Evolutionary conservation across 2,329 filamentous ascomycete species (phyloP).

Genomic region (Neocatenulostroma microsporum): DNA sequence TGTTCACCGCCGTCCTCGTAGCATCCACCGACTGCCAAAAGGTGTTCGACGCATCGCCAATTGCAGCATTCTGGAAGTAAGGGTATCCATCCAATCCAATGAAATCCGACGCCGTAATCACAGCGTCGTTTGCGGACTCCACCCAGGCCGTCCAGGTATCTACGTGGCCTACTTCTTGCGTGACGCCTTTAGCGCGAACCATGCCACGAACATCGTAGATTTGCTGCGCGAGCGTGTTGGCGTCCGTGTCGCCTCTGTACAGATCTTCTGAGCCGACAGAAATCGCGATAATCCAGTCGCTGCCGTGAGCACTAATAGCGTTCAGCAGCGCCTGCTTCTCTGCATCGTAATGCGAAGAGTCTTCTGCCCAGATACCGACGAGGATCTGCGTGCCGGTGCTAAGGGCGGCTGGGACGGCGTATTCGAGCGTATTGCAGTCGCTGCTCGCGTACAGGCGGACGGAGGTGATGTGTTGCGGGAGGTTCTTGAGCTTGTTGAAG

Average conservation of each 20-base stretch:
- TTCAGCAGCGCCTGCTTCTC: conserved; percentile 55
- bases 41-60: conserved; percentile 48
- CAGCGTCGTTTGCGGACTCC: conserved; percentile 51
- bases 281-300: conserved; percentile 55
- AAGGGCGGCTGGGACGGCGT: conserved; percentile 51
- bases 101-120: conserved; percentile 57
- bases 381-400: conserved; percentile 54
- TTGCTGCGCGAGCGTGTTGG: conserved; percentile 36
- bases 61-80: conserved; percentile 55
- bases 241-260: conserved; percentile 48
- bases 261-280: conserved; percentile 62
- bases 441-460: conserved; percentile 59
- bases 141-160: conserved; percentile 51
- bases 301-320: conserved; percentile 49
- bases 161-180: conserved; percentile 55
- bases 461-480: conserved; percentile 50
- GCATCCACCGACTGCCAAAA: conserved; percentile 41
- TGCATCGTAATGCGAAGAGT: conserved; percentile 45
- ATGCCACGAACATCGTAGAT: conserved; percentile 48
- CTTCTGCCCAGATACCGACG: conserved; percentile 54
- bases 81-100: conserved; percentile 59
- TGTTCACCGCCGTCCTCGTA: conserved; percentile 37
- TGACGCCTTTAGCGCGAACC: conserved; percentile 39
- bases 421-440: conserved; percentile 45
- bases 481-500: conserved; percentile 31